A percentile compares a stretch with the other conserved stretches of the same genome.
Conservation (phyloP, 1,139 yeast species). For the Candida tunisiensis region DNA sequence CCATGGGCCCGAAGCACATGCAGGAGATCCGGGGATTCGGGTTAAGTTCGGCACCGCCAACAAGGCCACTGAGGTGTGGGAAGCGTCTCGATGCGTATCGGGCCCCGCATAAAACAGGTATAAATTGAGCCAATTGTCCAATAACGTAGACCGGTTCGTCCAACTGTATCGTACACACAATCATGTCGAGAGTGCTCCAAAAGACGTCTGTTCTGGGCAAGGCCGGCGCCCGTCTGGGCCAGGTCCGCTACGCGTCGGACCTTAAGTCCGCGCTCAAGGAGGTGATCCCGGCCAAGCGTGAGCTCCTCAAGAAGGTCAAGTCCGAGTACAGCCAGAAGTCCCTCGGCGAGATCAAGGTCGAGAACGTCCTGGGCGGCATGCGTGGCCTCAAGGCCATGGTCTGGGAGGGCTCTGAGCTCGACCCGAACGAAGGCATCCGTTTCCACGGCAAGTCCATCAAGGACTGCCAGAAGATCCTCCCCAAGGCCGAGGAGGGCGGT, state of each 20-base stretch:
- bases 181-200: too few relatives aligned
- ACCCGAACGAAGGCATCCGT: conserved; percentile 34
- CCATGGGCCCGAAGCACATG: too few relatives aligned
- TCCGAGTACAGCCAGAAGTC: conserved; percentile 76
- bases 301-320: conserved; percentile 75
- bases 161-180: too few relatives aligned
- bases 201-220: too few relatives aligned
- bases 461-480: conserved; percentile 30
- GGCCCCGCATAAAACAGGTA: too few relatives aligned
- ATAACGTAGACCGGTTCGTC: too few relatives aligned
- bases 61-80: too few relatives aligned
- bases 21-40: too few relatives aligned
- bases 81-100: too few relatives aligned
- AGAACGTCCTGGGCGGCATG: conserved; percentile 78
- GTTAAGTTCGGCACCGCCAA: too few relatives aligned
- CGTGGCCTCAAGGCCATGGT: conserved; percentile 32
- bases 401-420: conserved; percentile 39
- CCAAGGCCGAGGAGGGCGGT: conserved; percentile 35
- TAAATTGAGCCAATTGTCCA: too few relatives aligned
- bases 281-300: conserved; percentile 79
- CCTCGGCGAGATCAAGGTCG: conserved; percentile 81
- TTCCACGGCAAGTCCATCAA: conserved; percentile 37
- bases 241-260: conserved; percentile 13
- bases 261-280: conserved; percentile 86
- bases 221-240: too few relatives aligned